These are phyloP conservation scores for Colletotrichum sp. DNA, from an alignment of 2,329 filamentous ascomycete species.

Conservation along the genomic window DNA sequence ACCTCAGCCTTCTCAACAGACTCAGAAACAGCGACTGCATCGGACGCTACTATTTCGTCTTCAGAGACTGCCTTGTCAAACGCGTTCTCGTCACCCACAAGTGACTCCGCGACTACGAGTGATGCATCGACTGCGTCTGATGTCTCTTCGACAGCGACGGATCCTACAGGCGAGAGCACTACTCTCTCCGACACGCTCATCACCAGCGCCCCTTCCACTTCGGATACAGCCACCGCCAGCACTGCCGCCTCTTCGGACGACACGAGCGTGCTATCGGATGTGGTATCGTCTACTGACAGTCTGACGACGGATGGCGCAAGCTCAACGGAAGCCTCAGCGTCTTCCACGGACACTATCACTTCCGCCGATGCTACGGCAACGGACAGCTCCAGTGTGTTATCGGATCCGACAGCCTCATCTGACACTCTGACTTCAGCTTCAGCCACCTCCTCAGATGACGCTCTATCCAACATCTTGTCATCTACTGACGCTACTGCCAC, in stretches of 20 bases:
- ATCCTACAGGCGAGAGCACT: neutral
- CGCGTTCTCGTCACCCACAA: neutral
- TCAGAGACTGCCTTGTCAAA: neutral
- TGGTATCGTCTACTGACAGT: neutral
- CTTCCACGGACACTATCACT: neutral
- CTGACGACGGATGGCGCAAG: neutral
- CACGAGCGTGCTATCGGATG: neutral
- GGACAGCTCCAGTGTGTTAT: neutral
- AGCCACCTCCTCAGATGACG: neutral
- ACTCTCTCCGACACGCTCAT: neutral
- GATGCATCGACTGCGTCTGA: neutral
- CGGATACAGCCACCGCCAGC: neutral
- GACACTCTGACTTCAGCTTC: neutral
- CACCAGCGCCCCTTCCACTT: neutral
- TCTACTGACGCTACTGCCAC: neutral
- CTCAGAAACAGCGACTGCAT: neutral
- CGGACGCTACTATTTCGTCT: neutral
- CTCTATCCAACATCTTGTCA: neutral
- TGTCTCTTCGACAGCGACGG: neutral
- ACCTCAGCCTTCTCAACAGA: neutral
- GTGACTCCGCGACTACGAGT: neutral
- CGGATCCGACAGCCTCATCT: neutral
- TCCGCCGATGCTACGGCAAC: neutral
- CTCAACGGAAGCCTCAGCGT: neutral
- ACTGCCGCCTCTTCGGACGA: neutral